Base-by-base conservation (phyloP, 2,329 filamentous ascomycete species). In the Coniochaeta sp. region DNA sequence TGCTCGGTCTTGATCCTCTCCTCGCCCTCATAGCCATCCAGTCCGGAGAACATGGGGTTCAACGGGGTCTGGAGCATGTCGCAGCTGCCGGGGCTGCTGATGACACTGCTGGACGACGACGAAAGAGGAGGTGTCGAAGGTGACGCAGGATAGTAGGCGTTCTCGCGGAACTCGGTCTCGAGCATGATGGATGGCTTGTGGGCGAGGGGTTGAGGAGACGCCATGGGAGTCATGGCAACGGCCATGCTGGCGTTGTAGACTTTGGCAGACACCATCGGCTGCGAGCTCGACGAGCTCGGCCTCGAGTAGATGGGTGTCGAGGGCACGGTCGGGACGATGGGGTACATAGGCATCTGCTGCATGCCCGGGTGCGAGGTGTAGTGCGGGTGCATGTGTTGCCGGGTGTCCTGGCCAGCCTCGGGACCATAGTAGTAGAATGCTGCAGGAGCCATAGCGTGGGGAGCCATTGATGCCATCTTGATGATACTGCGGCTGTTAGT, bases 391-490 rank as follows among this genome's bases (percentile, higher is more conserved):
- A 83, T 83, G 71, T 91, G 86, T 65, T 87, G 86, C 63, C 85
- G 79, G 63, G 79, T 79, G 66, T 91, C 86, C 56, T 82, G 76
- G 67, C 82, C 84, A 57, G 85, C 78, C 61, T 94, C 88, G 58
- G 87, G 83, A 63, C 83, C 86, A 76, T 92, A 95, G 78, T 91
- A 94, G 79, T 88, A 91, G 77, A 91, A 95, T 53, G 87, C 76
- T 58, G 85, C 81, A 71, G 88, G 86, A 55, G 79, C 83, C 77
- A 88, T 82, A 63, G 78, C 68, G 69, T 79, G 82, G 63, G 71
- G 65, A 27, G 64, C 59, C 72, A 80, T 77, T 72, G 80, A 69
- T 64, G 89, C 86, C 86, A 90, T 90, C 74, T 71, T 69, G 66
- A 47, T 58, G 59, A 49, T 61, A 24, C 53, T 45, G 54, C 56